Evolutionary conservation across 1,139 yeast genomes (phyloP).

Genomic region (Geotrichum carabidarum): DNA sequence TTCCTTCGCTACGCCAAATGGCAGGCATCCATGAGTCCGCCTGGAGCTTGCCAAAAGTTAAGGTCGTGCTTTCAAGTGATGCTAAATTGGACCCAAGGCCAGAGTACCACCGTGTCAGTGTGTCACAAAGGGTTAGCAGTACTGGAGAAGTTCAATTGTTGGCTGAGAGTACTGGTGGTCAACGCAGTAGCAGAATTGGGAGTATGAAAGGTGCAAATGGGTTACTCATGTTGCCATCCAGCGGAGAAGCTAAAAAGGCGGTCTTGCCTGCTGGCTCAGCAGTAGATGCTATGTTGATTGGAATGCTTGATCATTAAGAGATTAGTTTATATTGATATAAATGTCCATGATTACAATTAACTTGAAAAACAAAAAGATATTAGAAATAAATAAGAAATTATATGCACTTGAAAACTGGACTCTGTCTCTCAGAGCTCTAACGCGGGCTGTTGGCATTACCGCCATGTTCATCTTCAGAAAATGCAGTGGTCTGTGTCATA

Average conservation of each 20-base stretch:
- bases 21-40: constrained; percentile 31
- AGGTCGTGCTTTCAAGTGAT: constrained; percentile 34
- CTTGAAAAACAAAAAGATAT: neutral
- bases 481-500: too few relatives aligned
- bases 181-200: constrained; percentile 47
- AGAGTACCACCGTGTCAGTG: constrained; percentile 45
- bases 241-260: constrained; percentile 9
- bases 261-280: constrained; percentile 17
- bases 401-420: too few relatives aligned
- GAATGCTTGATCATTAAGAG: neutral
- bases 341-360: constrained; percentile 5
- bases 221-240: constrained; percentile 40
- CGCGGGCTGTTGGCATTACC: too few relatives aligned
- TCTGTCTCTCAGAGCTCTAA: too few relatives aligned
- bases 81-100: constrained; percentile 45
- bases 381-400: neutral
- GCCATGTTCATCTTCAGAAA: too few relatives aligned
- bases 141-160: constrained; percentile 22
- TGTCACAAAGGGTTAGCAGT: constrained; percentile 27
- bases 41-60: constrained; percentile 29
- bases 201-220: constrained; percentile 46
- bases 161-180: constrained; percentile 46
- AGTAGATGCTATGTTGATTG: constrained; percentile 31
- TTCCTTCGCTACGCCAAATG: constrained; percentile 41
- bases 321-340: neutral